phyloP scores from a whole-genome alignment of 1,284 basidiomycete species.

The Chalciporus sp. region DNA sequence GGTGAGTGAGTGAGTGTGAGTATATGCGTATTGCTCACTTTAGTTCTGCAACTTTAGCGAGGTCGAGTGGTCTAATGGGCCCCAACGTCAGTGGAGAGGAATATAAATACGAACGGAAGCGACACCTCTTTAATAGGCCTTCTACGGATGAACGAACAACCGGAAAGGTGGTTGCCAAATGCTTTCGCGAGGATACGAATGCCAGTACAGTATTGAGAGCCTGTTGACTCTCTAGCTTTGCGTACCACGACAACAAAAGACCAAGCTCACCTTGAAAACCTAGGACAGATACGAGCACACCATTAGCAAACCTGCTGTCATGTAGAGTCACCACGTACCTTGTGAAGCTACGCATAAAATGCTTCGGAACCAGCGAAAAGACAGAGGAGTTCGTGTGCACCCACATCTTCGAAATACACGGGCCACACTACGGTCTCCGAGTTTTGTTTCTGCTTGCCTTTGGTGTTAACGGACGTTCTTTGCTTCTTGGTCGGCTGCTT shows the following conservation, averaged over 20 bases:
- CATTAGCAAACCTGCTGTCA: background rate
- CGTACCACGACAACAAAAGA: background rate
- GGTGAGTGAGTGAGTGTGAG: background rate
- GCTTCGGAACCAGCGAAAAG: background rate
- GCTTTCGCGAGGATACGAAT: slow-evolving; percentile 83
- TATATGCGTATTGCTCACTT: slow-evolving; percentile 56
- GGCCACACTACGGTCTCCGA: slow-evolving; percentile 47
- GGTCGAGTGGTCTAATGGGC: slow-evolving; percentile 68
- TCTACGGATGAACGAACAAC: slow-evolving; percentile 80
- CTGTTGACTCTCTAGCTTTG: slow-evolving; percentile 40
- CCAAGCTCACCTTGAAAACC: slow-evolving; percentile 38
- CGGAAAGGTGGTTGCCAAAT: slow-evolving; percentile 81
- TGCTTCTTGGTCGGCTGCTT: slow-evolving; percentile 30
- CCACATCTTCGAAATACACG: slow-evolving; percentile 58
- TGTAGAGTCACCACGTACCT: slow-evolving; percentile 16
- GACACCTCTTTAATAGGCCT: slow-evolving; percentile 69
- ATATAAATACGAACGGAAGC: background rate
- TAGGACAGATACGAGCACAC: slow-evolving; percentile 1
- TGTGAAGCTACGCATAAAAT: slow-evolving; percentile 21
- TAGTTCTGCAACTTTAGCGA: slow-evolving; percentile 79
- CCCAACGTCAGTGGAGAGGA: slow-evolving; percentile 12
- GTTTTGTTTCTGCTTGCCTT: slow-evolving; percentile 22
- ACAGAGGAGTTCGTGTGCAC: slow-evolving; percentile 17
- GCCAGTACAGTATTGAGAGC: slow-evolving; percentile 90
- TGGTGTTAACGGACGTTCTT: slow-evolving; percentile 21